Evolutionary conservation across 805 yeast species (phyloP).

Genomic region (Kurtzmaniella fragi): DNA sequence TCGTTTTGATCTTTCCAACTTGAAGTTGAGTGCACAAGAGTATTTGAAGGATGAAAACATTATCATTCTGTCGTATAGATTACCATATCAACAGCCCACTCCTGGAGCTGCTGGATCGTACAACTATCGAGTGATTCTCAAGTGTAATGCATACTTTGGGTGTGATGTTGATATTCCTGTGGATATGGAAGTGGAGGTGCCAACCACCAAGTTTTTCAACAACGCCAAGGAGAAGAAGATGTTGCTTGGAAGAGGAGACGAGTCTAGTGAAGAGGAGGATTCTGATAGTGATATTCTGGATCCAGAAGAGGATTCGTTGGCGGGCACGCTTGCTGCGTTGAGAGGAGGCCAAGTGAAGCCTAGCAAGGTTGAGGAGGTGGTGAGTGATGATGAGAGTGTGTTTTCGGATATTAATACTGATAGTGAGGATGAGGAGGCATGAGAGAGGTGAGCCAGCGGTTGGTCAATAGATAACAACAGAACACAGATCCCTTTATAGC

Average conservation of each 20-base stretch:
- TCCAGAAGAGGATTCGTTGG: slow-evolving; percentile 70
- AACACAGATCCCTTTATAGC: too few species aligned
- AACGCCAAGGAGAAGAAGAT: slow-evolving; percentile 9
- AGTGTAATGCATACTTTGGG: slow-evolving; percentile 77
- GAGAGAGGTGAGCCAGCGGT: too few species aligned
- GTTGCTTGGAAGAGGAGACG: not conserved
- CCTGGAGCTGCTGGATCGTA: slow-evolving; percentile 66
- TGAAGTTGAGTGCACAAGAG: slow-evolving; percentile 48
- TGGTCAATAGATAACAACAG: too few species aligned
- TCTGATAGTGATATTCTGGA: slow-evolving; percentile 57
- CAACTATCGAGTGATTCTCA: slow-evolving; percentile 66
- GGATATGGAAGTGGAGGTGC: slow-evolving; percentile 59
- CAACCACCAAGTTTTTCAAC: slow-evolving; percentile 13
- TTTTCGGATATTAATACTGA: slow-evolving; percentile 44
- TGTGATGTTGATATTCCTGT: slow-evolving; percentile 71
- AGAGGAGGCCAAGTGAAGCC: slow-evolving; percentile 57
- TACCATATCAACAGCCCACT: slow-evolving; percentile 69
- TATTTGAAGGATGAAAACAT: slow-evolving; percentile 36
- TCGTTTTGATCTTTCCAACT: slow-evolving; percentile 50
- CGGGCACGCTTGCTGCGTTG: slow-evolving; percentile 68
- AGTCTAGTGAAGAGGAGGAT: slow-evolving; percentile 26
- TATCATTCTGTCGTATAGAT: slow-evolving; percentile 66
- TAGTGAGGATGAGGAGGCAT: slow-evolving; percentile 38
- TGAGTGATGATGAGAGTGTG: slow-evolving; percentile 32
- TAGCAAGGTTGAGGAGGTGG: slow-evolving; percentile 12